Base-by-base conservation (phyloP, 495 filamentous ascomycete genomes). In the Ascobolus immersus region DNA sequence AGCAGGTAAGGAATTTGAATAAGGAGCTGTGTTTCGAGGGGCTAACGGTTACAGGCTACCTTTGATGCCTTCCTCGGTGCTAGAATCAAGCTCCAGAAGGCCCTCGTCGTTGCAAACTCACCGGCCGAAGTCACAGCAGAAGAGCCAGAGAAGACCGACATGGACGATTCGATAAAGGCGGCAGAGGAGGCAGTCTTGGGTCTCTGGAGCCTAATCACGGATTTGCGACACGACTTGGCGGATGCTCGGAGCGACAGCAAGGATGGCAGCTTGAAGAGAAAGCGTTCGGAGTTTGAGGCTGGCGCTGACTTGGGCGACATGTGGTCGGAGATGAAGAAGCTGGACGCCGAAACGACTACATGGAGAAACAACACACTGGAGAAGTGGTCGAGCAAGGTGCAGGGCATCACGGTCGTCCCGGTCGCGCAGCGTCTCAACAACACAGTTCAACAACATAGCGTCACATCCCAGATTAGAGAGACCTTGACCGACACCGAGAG, bases 21-120 rank as follows among this genome's bases (percentile, higher is more conserved):
- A 17, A 10, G 8, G 18, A 19, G 17, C 11, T 17, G 19, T 39
- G 7, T 17, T 44, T n/a, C n/a, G n/a, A n/a, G n/a, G n/a, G n/a
- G 21, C 43, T 7, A 6, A 23, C 21, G 17, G 1, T 9, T 28
- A 17, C 23, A 45, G 34, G 68, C 67, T 32, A 71, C 70, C 8
- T 94, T 92, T 47, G 82, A 94, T 40, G 62, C 72, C 2, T 64
- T 94, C 2, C 62, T 96, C 13, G 81, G 86, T 52, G 63, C 73
- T 14, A 69, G 86, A 5, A 90, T 96, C 44, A 73, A 77, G 36
- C 55, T 96, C 5, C 86, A 96, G 44, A 92, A 93, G 50, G 76
- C 76, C 4, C 54, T 96, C 11, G 63, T 79, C 11, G 71, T 76
- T 2, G 63, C 71, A 12, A 91, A 93, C 45, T 71, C 80, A 4